Evolutionary conservation across 2,329 filamentous ascomycete species (phyloP), one percentile per base, ranked within the genome.

Genomic region (Raffaelea ambrosiae): DNA sequence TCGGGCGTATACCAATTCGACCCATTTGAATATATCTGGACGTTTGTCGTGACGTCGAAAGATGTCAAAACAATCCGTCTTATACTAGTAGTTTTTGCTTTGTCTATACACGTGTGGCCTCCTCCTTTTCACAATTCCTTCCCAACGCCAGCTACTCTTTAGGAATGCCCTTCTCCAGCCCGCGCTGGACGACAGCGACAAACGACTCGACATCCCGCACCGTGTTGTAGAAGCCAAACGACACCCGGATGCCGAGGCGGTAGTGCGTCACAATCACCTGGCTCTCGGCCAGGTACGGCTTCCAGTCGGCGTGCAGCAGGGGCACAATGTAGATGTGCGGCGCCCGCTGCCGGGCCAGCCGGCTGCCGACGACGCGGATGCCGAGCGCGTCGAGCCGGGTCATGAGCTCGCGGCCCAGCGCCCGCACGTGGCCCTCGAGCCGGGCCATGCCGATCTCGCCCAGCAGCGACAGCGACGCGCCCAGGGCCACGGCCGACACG

Each of bases 221-320:
- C 3, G 29, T 19, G 20, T 44, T 44, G 33, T 44, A 44, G 33
- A 44, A 44, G 3, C 31, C 43, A 44, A 44, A 44, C 18, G 43
- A 44, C 13, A 44, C 33, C 3, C 43, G 18, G 13, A 44, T 9
- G 11, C 43, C 43, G 11, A 23, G 43, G 3, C 43, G 29, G 19
- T 44, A 36, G 29, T 35, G 43, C 5, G 43, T 22, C 2, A 44
- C 43, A 14, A 36, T 23, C 18, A 38, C 43, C 3, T 38, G 18
- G 19, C 14, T 22, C 2, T 23, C 4, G 3, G 5, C 3, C 8
- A 44, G 31, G n/a, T 36, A 20, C 18, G 18, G 29, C 43, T 36
- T 19, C 43, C 43, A 44, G 19, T 44, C 29, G 9, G 43, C 8
- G 19, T 44, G 43, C 19, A 36, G 20, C 18, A 44, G 31, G 3